Conservation (phyloP, 768 basidiomycete genomes). For the Termitomyces titanicus region DNA sequence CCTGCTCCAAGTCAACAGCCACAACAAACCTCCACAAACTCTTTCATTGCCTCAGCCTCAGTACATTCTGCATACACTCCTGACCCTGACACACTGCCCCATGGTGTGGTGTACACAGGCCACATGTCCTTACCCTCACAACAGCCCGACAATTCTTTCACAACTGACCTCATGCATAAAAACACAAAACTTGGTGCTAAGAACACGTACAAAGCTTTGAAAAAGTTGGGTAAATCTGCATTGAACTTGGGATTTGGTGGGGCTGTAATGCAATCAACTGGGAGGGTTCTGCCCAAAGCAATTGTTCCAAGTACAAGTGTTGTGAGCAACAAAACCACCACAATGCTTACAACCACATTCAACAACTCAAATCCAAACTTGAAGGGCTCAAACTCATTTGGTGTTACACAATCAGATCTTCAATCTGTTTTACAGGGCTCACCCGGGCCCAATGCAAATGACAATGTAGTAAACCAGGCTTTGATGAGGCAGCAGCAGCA, state of each 20-base stretch:
- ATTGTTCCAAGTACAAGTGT: slow-evolving; percentile 7
- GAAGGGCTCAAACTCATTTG: slow-evolving; percentile 6
- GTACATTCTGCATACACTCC: no score
- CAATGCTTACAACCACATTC: slow-evolving; percentile 11
- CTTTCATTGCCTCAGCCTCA: slow-evolving; percentile 9
- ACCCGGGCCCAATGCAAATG: slow-evolving; percentile 29
- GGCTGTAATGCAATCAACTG: no score
- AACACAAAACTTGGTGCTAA: neutral
- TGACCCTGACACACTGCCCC: neutral
- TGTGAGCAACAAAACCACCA: neutral
- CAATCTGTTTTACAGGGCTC: slow-evolving; percentile 29
- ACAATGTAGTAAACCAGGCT: slow-evolving; percentile 28
- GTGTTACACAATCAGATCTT: slow-evolving; percentile 15
- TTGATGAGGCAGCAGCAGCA: slow-evolving; percentile 16
- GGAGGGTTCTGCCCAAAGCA: slow-evolving; percentile 7
- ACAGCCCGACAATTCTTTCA: slow-evolving; percentile 1
- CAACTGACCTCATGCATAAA: slow-evolving; percentile 12
- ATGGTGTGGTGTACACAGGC: neutral
- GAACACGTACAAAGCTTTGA: slow-evolving; percentile 7
- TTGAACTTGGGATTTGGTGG: slow-evolving; percentile 15
- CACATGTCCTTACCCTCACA: neutral
- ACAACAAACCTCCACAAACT: no score
- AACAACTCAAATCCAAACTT: slow-evolving; percentile 14
- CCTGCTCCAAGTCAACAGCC: no score
- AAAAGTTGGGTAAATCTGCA: slow-evolving; percentile 6